Conservation (phyloP, 495 filamentous ascomycete species). For the Penicillium chermesinum region DNA sequence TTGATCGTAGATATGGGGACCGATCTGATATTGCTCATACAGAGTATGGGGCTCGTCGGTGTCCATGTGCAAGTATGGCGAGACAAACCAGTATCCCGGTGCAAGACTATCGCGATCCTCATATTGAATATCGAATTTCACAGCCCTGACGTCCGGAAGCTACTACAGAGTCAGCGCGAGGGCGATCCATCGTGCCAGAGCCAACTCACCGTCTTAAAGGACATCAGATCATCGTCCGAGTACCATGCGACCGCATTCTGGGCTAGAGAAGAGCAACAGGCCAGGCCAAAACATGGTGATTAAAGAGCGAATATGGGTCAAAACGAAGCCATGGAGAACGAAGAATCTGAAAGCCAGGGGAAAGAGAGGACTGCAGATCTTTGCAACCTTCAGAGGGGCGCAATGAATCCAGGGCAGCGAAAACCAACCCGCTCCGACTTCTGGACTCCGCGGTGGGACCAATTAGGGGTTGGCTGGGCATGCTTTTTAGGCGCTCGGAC, state of each 20-base stretch:
- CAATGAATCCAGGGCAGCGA: neutral
- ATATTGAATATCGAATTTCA: slow-evolving; percentile 25
- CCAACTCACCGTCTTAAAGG: slow-evolving; percentile 16
- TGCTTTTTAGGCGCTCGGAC: neutral
- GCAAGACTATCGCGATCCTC: slow-evolving; percentile 20
- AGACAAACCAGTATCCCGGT: slow-evolving; percentile 36
- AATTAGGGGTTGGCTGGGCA: neutral
- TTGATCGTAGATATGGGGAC: slow-evolving; percentile 36
- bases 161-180: slow-evolving; percentile 2
- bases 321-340: slow-evolving; percentile 10
- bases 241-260: slow-evolving; percentile 15
- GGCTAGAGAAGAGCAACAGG: slow-evolving; percentile 9
- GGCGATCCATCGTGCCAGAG: too few species aligned
- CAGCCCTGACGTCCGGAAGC: slow-evolving; percentile 26
- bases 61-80: slow-evolving; percentile 26
- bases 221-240: slow-evolving; percentile 19
- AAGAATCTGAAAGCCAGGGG: slow-evolving; percentile 1
- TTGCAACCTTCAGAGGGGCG: neutral
- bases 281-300: slow-evolving; percentile 14
- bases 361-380: neutral
- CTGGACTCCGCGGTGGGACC: too few species aligned
- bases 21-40: slow-evolving; percentile 31
- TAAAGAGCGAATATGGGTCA: slow-evolving; percentile 11
- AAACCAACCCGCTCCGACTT: too few species aligned
- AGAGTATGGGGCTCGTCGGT: slow-evolving; percentile 19